A percentile compares a stretch with the other conserved stretches of the same genome.
Conservation (phyloP, 352 stramenopile species). For the Pythium phragmitis region DNA sequence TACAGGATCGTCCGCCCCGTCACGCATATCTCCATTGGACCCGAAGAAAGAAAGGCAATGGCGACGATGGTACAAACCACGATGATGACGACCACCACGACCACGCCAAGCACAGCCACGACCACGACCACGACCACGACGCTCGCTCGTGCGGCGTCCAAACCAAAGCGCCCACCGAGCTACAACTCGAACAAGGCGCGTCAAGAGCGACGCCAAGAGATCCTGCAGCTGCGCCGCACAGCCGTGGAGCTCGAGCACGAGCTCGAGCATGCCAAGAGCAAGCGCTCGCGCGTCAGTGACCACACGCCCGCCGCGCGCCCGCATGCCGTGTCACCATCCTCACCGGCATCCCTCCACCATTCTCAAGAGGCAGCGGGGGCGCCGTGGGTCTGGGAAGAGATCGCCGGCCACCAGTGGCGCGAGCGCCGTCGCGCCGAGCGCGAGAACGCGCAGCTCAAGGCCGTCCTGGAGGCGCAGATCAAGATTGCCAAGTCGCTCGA, state of each 20-base stretch:
- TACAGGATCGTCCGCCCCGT: no score
- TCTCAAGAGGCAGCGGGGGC: background rate
- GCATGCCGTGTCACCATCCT: background rate
- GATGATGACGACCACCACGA: background rate
- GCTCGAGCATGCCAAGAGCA: slow-evolving; percentile 20
- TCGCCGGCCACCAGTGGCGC: slow-evolving; percentile 23
- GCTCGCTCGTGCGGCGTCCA: background rate
- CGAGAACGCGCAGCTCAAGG: slow-evolving; percentile 47
- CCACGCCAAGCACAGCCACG: background rate
- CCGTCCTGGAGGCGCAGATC: slow-evolving; percentile 49
- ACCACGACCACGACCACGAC: background rate
- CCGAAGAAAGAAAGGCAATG: background rate
- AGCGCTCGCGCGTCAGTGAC: slow-evolving; percentile 4
- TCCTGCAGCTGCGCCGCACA: slow-evolving; percentile 26
- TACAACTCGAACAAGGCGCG: slow-evolving; percentile 36
- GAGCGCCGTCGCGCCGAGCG: slow-evolving; percentile 33
- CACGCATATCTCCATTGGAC: no score
- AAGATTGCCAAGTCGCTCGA: slow-evolving; percentile 48
- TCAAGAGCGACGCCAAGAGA: slow-evolving; percentile 28
- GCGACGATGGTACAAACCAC: slow-evolving; percentile 1
- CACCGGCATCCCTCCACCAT: background rate
- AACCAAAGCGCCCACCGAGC: slow-evolving; percentile 23
- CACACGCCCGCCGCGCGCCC: background rate
- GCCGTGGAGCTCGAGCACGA: slow-evolving; percentile 28
- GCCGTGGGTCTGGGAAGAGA: slow-evolving; percentile 33